Percentiles rank a stretch among this genome's conserved stretches.
Evolutionary conservation across 2,329 filamentous ascomycete species (phyloP).

Genomic region (Acarospora socialis): DNA sequence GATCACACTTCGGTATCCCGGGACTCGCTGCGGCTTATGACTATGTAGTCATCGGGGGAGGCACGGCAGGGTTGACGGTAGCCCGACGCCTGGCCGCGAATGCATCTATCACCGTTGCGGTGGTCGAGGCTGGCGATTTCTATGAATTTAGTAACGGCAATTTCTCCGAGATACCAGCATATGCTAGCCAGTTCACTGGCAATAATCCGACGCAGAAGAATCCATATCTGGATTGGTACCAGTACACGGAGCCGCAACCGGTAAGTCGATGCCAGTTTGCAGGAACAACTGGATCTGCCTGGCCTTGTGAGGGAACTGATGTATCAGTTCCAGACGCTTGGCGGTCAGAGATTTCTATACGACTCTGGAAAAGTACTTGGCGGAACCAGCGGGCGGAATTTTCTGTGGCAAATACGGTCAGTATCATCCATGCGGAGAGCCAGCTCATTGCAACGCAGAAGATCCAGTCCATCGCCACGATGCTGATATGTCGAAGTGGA

Average conservation of each 20-base stretch:
- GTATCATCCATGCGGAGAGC: not conserved
- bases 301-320: no score
- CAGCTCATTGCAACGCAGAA: no score
- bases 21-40: conserved; percentile 4
- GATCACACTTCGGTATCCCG: conserved; percentile 14
- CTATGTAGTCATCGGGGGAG: conserved; percentile 4
- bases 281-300: no score
- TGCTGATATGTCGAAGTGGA: conserved; percentile 19
- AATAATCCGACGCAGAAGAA: no score
- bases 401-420: conserved; percentile 7
- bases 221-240: no score
- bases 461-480: no score
- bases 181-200: conserved; percentile 1
- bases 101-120: conserved; percentile 1
- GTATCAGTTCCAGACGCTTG: no score
- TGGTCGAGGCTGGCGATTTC: conserved; percentile 7
- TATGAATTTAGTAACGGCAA: conserved; percentile 7
- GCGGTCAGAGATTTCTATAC: no score
- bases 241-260: no score
- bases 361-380: conserved; percentile 27
- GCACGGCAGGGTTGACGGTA: conserved; percentile 3
- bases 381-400: conserved; percentile 13
- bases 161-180: conserved; percentile 1
- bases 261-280: no score
- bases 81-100: conserved; percentile 3